Conservation (phyloP, 129 eudicot species). For the Flaveria bidentis region DNA sequence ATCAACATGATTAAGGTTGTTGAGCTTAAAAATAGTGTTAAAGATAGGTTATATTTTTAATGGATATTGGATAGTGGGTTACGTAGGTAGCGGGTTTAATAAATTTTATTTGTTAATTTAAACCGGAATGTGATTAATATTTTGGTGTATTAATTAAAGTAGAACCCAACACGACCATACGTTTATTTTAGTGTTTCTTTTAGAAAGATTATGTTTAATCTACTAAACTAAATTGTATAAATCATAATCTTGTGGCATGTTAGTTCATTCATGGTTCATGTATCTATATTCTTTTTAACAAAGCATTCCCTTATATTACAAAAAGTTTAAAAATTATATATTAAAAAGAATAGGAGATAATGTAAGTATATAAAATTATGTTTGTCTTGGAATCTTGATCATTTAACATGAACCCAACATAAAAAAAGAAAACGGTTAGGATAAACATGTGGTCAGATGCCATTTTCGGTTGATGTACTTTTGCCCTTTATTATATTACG, state of each 20-base stretch:
- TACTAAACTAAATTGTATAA: neutral
- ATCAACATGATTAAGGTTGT: too few relatives aligned
- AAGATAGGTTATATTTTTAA: too few relatives aligned
- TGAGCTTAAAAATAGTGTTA: too few relatives aligned
- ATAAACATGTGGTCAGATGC: conserved; percentile 31
- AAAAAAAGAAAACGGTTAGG: conserved; percentile 34
- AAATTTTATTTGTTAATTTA: too few relatives aligned
- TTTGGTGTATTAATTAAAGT: too few relatives aligned
- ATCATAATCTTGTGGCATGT: neutral
- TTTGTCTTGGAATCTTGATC: conserved; percentile 37
- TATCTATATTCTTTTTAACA: neutral
- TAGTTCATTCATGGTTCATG: neutral
- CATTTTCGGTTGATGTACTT: conserved; percentile 29
- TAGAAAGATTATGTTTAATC: neutral
- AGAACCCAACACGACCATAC: too few relatives aligned
- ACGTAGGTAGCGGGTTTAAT: too few relatives aligned
- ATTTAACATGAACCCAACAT: conserved; percentile 25
- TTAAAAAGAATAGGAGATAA: neutral
- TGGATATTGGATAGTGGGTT: too few relatives aligned
- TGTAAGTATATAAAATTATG: neutral
- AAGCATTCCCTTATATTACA: neutral
- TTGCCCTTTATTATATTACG: neutral
- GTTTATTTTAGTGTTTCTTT: neutral
- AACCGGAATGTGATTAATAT: too few relatives aligned
- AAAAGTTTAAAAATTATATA: neutral